Evolutionary conservation across 164 flowering plant species (phyloP), one percentile per base, ranked within the genome.

Genomic region (Chimonanthus praecox): DNA sequence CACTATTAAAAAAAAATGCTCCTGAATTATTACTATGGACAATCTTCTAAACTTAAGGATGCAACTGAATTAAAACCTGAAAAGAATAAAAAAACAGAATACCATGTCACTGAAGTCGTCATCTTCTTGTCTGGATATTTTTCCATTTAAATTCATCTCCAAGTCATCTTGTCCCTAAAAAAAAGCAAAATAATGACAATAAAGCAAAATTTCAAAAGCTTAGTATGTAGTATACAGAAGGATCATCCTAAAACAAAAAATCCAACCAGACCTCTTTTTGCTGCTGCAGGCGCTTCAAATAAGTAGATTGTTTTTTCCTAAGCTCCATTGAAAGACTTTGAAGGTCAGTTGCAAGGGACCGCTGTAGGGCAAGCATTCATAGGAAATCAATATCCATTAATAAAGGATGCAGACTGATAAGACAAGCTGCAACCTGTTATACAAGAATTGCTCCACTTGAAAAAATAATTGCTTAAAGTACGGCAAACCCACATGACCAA

Each of bases 341-440:
- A 75, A 95, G 98, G 80, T 95, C 99, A 49, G 91, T 95, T 58
- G 99, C 99, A 81, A 95, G 92, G 60, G 97, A 92, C 2, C 98
- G 91, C 99, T 95, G 96, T 65, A 65, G 76, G 76, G 78, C 77
- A 66, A 66, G 68, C 68, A 45, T 44, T 66, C 18, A 11, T 7
- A 44, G 16, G 44, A 5, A 43, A 66, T 66, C 68, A 44, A 44
- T 66, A 44, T 9, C 16, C 48, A 45, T 15, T 13, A 66, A 44
- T 44, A 66, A 20, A n/a, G 7, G 16, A 44, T 5, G 7, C 13
- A 33, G 33, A 66, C 68, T 44, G 0, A 65, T 7, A 66, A 66
- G 15, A 44, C 9, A 13, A 66, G 47, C 47, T 6, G 4, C 45
- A 44, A 15, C 5, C 3, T 7, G 11, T 54, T 54, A 54, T 54